These are phyloP conservation scores for Leishmania amazonensis DNA, from an alignment of 208 protist species.

Conservation along the genomic window DNA sequence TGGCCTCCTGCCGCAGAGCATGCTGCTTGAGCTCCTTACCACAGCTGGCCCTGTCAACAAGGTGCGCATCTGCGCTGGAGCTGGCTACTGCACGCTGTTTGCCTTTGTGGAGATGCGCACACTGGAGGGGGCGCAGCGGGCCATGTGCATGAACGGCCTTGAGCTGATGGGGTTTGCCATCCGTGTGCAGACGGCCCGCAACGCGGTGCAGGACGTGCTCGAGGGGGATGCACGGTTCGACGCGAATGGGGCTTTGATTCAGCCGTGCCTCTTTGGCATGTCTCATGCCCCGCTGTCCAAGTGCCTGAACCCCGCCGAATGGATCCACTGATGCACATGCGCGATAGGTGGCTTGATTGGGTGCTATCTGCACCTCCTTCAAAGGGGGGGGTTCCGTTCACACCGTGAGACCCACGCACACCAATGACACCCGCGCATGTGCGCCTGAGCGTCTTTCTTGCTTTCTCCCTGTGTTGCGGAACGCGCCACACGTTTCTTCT, in stretches of 20 bases:
- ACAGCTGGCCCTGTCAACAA: constrained; percentile 72
- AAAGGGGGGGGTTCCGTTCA: neutral
- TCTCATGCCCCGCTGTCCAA: constrained; percentile 29
- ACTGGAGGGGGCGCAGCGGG: constrained; percentile 45
- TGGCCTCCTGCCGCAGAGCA: constrained; percentile 52
- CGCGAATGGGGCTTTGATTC: constrained; percentile 32
- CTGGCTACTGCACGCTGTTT: constrained; percentile 70
- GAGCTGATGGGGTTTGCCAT: constrained; percentile 62
- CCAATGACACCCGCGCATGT: neutral
- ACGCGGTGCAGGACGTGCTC: constrained; percentile 77
- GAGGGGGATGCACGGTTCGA: constrained; percentile 62
- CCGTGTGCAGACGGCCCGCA: constrained; percentile 75
- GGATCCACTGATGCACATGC: neutral
- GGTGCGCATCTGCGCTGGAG: constrained; percentile 74
- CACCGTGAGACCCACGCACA: neutral
- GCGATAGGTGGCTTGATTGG: neutral
- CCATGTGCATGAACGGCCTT: constrained; percentile 59
- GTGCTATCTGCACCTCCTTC: neutral
- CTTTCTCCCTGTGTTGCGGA: neutral
- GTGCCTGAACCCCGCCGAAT: constrained; percentile 15
- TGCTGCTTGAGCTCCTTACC: constrained; percentile 61
- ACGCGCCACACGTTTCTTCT: neutral
- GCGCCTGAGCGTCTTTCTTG: neutral
- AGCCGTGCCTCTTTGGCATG: constrained; percentile 68
- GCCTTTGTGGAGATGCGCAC: constrained; percentile 88